A percentile compares a stretch with the other conserved stretches of the same genome.
Conservation (phyloP, 176 grass and related monocot genomes). For the Oropetium thomaeum region DNA sequence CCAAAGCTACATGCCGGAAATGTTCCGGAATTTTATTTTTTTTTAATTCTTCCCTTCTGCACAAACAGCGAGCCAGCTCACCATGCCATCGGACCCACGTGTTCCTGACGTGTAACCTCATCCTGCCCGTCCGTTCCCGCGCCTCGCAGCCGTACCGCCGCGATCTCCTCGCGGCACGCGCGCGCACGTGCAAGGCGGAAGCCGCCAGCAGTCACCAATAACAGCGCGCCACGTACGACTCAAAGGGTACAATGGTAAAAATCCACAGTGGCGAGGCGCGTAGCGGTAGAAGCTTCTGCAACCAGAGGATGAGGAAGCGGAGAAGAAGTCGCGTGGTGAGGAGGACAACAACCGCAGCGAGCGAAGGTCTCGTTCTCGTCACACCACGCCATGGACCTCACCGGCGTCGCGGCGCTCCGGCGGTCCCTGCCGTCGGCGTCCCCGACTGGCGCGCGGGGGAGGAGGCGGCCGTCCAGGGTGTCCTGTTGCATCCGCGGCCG, state of each 20-base stretch:
- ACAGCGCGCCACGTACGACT: not conserved
- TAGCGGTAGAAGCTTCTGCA: not conserved
- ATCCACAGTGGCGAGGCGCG: not conserved
- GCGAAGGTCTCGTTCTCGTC: not conserved
- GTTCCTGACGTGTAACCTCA: not conserved
- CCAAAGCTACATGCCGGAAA: too few relatives aligned
- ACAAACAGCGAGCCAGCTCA: not conserved
- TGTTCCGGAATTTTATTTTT: too few relatives aligned
- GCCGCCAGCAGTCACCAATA: not conserved
- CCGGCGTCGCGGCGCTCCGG: constrained; percentile 27
- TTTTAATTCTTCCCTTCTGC: too few relatives aligned
- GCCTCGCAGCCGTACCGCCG: not conserved
- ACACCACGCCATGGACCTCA: constrained; percentile 36
- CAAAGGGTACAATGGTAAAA: constrained; percentile 17
- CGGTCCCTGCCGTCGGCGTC: not conserved
- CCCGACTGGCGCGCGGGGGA: not conserved
- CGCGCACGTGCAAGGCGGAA: not conserved
- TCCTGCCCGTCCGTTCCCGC: not conserved
- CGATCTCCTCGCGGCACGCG: not conserved
- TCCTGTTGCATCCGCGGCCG: constrained; percentile 27
- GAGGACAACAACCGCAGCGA: not conserved
- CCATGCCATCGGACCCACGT: not conserved
- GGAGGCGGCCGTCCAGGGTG: constrained; percentile 16
- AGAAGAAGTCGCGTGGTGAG: not conserved
- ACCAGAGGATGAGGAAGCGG: not conserved